phyloP scores from a whole-genome alignment of 352 stramenopile genomes.

The Pythium rishiriense region DNA sequence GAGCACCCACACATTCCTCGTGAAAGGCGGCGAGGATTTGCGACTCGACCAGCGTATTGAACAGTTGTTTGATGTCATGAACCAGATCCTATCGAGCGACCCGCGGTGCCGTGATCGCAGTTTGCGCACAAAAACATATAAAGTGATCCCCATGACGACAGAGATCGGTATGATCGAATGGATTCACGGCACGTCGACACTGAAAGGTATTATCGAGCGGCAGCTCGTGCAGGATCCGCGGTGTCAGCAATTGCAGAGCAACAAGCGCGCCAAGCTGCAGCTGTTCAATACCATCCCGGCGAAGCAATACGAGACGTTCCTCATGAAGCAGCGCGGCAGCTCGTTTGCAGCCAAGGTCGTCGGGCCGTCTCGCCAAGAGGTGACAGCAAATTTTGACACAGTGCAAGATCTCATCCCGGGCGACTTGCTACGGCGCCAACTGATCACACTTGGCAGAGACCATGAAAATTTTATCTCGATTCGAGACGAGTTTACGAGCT shows the following conservation, averaged over 20 bases:
- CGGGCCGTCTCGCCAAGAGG: constrained; percentile 46
- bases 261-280: constrained; percentile 69
- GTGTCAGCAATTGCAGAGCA: constrained; percentile 57
- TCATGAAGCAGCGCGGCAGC: constrained; percentile 66
- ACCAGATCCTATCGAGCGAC: constrained; percentile 76
- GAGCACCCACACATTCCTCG: constrained; percentile 81
- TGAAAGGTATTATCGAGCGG: constrained; percentile 79
- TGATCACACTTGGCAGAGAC: constrained; percentile 66
- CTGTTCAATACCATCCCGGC: constrained; percentile 76
- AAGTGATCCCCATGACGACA: constrained; percentile 86
- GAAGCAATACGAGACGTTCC: constrained; percentile 73
- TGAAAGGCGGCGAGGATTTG: constrained; percentile 92
- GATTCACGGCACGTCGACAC: constrained; percentile 69
- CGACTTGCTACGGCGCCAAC: constrained; percentile 74
- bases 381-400: constrained; percentile 49
- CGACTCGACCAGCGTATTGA: constrained; percentile 91
- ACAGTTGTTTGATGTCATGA: constrained; percentile 92
- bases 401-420: constrained; percentile 70
- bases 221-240: constrained; percentile 66
- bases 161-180: constrained; percentile 87
- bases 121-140: constrained; percentile 77
- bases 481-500: constrained; percentile 82
- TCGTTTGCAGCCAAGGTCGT: constrained; percentile 75
- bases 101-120: constrained; percentile 62
- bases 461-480: constrained; percentile 85